These are phyloP conservation scores for Puccinia coronata DNA, from an alignment of 1,284 basidiomycete species.

Conservation along the genomic window DNA sequence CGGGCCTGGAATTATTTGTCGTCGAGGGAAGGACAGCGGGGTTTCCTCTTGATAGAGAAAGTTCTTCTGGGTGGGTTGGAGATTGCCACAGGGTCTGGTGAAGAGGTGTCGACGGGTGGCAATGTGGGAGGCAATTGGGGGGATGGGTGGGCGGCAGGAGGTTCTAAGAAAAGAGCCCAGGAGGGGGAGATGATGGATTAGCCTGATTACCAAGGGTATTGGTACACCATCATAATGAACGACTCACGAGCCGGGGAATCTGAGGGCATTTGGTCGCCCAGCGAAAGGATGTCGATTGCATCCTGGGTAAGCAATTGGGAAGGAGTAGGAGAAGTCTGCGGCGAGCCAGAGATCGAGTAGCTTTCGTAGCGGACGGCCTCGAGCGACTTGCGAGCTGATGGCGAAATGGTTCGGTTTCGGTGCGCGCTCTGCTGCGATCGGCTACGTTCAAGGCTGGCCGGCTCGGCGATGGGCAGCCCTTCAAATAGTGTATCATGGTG, in stretches of 20 bases:
- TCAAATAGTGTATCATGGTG: slow-evolving; percentile 62
- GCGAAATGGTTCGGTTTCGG: slow-evolving; percentile 10
- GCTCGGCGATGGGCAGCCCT: slow-evolving; percentile 54
- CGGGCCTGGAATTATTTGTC: too few relatives aligned
- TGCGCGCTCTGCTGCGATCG: neutral
- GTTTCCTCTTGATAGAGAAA: too few relatives aligned
- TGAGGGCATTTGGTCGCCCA: neutral
- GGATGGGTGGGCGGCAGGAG: too few relatives aligned
- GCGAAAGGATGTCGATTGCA: neutral
- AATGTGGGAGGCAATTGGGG: too few relatives aligned
- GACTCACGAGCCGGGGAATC: neutral
- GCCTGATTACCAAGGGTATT: too few relatives aligned
- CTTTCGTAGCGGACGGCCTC: slow-evolving; percentile 43
- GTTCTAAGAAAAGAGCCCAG: too few relatives aligned
- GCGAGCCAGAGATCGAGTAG: slow-evolving; percentile 39
- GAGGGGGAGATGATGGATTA: too few relatives aligned
- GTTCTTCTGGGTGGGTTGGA: too few relatives aligned
- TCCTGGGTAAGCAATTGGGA: neutral
- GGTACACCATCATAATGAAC: too few relatives aligned
- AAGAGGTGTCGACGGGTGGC: too few relatives aligned
- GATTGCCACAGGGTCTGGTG: too few relatives aligned
- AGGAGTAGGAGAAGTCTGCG: neutral
- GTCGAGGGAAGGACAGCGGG: too few relatives aligned
- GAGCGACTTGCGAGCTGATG: slow-evolving; percentile 41
- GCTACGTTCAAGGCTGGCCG: slow-evolving; percentile 1